Percentiles rank a stretch among this genome's conserved stretches.
These are phyloP conservation scores for Fraxinus cuspidata DNA, from an alignment of 257 asterid genomes.

Conservation along the genomic window DNA sequence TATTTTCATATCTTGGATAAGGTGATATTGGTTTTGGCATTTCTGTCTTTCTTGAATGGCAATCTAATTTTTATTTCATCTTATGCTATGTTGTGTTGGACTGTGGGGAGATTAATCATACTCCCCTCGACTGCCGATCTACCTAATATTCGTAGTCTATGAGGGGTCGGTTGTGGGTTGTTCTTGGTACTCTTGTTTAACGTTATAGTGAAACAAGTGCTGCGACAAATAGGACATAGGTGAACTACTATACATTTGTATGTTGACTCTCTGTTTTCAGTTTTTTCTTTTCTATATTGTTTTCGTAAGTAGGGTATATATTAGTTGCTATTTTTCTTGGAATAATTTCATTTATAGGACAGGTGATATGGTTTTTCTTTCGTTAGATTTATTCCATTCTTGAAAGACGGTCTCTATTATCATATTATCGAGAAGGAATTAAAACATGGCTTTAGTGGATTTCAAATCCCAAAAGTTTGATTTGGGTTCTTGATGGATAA, in stretches of 20 bases:
- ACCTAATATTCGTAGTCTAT: background rate
- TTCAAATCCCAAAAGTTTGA: constrained; percentile 50
- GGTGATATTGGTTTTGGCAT: constrained; percentile 24
- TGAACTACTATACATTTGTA: background rate
- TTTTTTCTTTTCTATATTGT: too few species aligned
- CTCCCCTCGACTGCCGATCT: background rate
- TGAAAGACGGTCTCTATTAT: background rate
- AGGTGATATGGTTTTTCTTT: background rate
- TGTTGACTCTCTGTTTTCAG: too few species aligned
- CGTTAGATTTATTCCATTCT: background rate
- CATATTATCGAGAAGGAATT: constrained; percentile 40
- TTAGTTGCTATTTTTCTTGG: too few species aligned
- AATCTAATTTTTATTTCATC: constrained; percentile 12
- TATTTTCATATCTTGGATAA: constrained; percentile 31
- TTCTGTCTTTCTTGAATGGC: constrained; percentile 29
- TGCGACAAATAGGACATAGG: too few species aligned
- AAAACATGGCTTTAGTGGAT: constrained; percentile 43
- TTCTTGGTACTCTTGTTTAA: background rate
- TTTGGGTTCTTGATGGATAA: constrained; percentile 47
- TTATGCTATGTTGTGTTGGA: constrained; percentile 15
- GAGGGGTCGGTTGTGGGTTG: background rate
- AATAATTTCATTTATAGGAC: background rate
- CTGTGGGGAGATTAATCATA: background rate
- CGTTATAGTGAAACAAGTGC: too few species aligned
- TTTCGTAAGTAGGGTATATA: too few species aligned